A percentile compares a stretch with the other conserved stretches of the same genome.
Evolutionary conservation across 495 filamentous ascomycete genomes (phyloP).

Genomic region (Hypoxylon crocopeplum): DNA sequence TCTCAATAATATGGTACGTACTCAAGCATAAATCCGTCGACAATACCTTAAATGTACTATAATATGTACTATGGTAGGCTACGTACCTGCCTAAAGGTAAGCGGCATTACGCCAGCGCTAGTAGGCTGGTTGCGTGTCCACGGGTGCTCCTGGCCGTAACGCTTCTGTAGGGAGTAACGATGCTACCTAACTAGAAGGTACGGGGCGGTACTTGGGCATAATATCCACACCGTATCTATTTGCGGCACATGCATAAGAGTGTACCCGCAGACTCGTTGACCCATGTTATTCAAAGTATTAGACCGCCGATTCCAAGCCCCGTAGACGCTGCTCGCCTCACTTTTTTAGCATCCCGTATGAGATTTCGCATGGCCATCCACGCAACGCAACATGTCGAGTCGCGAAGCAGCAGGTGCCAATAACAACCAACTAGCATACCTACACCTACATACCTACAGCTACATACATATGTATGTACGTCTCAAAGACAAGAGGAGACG

Average conservation of each 20-base stretch:
- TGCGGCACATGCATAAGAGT: not conserved
- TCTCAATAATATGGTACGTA: no score
- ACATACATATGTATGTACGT: not conserved
- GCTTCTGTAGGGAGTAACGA: constrained; percentile 22
- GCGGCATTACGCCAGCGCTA: constrained; percentile 27
- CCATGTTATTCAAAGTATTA: not conserved
- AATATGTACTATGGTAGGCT: not conserved
- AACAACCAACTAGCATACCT: constrained; percentile 17
- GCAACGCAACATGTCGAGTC: constrained; percentile 12
- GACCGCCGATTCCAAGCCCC: constrained; percentile 35
- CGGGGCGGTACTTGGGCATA: not conserved
- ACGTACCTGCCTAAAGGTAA: constrained; percentile 11
- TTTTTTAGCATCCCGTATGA: constrained; percentile 28
- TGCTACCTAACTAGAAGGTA: constrained; percentile 16
- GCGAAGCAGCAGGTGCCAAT: constrained; percentile 6
- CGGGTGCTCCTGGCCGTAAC: constrained; percentile 11
- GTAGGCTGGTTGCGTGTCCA: constrained; percentile 23
- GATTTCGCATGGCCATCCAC: constrained; percentile 37
- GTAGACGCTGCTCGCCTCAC: constrained; percentile 35
- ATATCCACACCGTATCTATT: not conserved
- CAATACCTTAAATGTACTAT: not conserved
- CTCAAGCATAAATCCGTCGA: no score
- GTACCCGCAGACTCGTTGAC: not conserved
- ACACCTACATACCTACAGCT: constrained; percentile 11
- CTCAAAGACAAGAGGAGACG: constrained; percentile 5